phyloP scores from a whole-genome alignment of 306 rosid species.

The Ziziphus jujuba region DNA sequence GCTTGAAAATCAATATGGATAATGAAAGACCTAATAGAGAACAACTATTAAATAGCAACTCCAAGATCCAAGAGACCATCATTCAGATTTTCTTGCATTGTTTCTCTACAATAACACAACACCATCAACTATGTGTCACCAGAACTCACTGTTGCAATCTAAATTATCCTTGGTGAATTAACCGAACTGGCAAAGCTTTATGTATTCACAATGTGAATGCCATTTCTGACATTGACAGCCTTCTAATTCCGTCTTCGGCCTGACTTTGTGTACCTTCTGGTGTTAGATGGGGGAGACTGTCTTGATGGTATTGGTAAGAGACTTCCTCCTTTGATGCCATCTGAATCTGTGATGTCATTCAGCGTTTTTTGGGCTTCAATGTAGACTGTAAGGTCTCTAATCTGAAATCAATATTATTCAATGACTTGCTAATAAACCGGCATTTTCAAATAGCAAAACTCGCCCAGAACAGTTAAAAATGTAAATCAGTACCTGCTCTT shows the following conservation, averaged over 20 bases:
- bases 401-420: constrained; percentile 46
- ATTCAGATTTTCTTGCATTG: too few relatives aligned
- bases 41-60: too few relatives aligned
- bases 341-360: constrained; percentile 56
- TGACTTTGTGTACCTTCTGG: constrained; percentile 57
- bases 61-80: too few relatives aligned
- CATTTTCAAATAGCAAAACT: constrained; percentile 1
- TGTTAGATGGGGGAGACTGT: constrained; percentile 53
- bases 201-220: background rate
- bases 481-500: constrained; percentile 73
- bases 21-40: too few relatives aligned
- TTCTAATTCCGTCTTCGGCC: constrained; percentile 69
- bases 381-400: constrained; percentile 76
- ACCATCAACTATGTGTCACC: too few relatives aligned
- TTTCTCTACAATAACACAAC: too few relatives aligned
- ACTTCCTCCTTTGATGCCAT: constrained; percentile 81
- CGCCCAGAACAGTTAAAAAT: constrained; percentile 12
- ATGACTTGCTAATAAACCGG: constrained; percentile 16
- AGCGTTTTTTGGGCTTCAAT: constrained; percentile 78
- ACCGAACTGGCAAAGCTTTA: background rate
- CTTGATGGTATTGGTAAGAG: constrained; percentile 66
- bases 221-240: background rate
- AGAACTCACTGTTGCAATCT: too few relatives aligned
- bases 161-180: background rate
- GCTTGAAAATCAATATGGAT: too few relatives aligned